Evolutionary conservation across 1,284 basidiomycete species (phyloP).

Genomic region (Papiliotrema nemorosa): DNA sequence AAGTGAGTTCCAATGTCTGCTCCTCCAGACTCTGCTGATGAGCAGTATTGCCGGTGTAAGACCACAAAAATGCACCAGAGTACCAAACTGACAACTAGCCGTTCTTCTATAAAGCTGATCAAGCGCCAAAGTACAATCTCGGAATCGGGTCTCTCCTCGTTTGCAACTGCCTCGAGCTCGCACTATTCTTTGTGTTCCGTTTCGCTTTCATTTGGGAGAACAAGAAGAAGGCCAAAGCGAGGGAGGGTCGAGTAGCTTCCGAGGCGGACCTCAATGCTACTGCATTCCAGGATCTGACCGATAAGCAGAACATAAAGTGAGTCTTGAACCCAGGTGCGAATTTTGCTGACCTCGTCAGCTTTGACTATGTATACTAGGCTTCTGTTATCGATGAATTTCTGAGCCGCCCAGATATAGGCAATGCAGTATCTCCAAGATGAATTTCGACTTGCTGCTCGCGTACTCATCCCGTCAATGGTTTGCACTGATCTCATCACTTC

Average conservation of each 20-base stretch:
- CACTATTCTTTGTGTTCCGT: slow-evolving; percentile 49
- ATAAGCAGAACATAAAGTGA: slow-evolving; percentile 44
- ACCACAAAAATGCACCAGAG: slow-evolving; percentile 28
- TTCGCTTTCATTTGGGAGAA: slow-evolving; percentile 50
- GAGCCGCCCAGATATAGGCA: not conserved
- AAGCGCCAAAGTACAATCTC: slow-evolving; percentile 50
- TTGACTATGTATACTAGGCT: slow-evolving; percentile 19
- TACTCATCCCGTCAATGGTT: too few relatives aligned
- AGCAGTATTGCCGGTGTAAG: slow-evolving; percentile 47
- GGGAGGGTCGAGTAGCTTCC: slow-evolving; percentile 21
- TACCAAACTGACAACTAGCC: slow-evolving; percentile 18
- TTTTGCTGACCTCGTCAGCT: slow-evolving; percentile 3
- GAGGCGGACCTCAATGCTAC: slow-evolving; percentile 21
- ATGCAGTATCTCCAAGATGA: too few relatives aligned
- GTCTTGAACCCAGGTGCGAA: not conserved
- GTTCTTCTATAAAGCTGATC: slow-evolving; percentile 48
- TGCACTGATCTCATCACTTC: too few relatives aligned
- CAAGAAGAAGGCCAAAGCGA: slow-evolving; percentile 42
- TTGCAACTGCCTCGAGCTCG: slow-evolving; percentile 44
- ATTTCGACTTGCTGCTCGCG: too few relatives aligned
- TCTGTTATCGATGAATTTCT: not conserved
- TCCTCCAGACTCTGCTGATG: not conserved
- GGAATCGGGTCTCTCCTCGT: slow-evolving; percentile 52
- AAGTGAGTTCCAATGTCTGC: slow-evolving; percentile 24
- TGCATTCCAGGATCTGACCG: slow-evolving; percentile 46